Conservation (phyloP, 345 rosid genomes). For the Pistacia atlantica region DNA sequence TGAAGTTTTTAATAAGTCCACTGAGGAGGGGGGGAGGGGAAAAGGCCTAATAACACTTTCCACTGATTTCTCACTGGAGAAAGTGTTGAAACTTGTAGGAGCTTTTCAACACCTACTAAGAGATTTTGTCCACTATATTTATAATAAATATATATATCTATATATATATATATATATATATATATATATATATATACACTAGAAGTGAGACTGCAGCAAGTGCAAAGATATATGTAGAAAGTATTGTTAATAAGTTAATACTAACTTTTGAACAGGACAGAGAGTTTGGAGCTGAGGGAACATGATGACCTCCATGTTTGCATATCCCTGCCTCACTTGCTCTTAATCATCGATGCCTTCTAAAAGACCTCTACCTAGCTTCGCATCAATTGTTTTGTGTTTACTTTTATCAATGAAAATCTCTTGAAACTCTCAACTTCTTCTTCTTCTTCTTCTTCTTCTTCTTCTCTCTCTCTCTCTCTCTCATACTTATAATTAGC, state of each 20-base stretch:
- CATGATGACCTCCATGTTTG: conserved; percentile 80
- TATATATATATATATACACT: no score
- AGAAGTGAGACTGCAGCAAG: not conserved
- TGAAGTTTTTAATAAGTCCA: not conserved
- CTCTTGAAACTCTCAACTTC: conserved; percentile 28
- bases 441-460: not conserved
- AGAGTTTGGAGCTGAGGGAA: conserved; percentile 67
- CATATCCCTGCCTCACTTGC: conserved; percentile 52
- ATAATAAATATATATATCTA: no score
- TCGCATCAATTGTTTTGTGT: not conserved
- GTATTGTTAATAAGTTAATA: conserved; percentile 2
- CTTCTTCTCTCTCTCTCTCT: conserved; percentile 15
- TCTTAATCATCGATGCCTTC: conserved; percentile 37
- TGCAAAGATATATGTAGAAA: not conserved
- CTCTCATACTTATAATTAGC: conserved; percentile 23
- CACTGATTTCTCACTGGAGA: conserved; percentile 15
- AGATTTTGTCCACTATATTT: conserved; percentile 21
- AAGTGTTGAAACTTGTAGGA: conserved; percentile 24
- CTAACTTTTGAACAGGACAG: conserved; percentile 43
- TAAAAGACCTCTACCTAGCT: conserved; percentile 14
- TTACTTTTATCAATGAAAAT: not conserved
- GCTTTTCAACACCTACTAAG: conserved; percentile 21
- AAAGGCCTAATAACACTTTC: conserved; percentile 1
- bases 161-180: no score
- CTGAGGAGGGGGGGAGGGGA: not conserved